Evolutionary conservation across 2,329 filamentous ascomycete species (phyloP), one percentile per base, ranked within the genome.

Genomic region (Ramularia collo-cygni): DNA sequence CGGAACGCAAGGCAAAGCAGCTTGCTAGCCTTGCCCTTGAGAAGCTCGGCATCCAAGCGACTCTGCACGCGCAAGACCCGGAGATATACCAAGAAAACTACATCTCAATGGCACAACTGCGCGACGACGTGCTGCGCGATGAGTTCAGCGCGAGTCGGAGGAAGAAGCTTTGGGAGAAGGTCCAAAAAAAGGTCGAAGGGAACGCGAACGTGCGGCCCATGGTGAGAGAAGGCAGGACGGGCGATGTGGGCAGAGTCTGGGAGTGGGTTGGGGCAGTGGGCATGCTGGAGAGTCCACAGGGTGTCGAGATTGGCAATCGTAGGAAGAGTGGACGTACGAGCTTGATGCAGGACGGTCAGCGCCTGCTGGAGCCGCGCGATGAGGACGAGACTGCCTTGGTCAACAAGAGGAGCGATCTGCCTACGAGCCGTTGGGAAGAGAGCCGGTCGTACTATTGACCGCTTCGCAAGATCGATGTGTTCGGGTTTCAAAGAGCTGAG

Each of bases 181-280:
- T 98, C 14, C 76, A 79, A 51, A 77, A 72, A 37, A 83, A 96
- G 37, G 89, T 98, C 1, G 92, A 98, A 64, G 81, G 81, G 63
- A 98, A 98, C 62, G 84, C 85, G 44, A 98, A 98, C 57, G 83
- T 98, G 12, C 76, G 92, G 29, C 85, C 65, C 64, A 89, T 74
- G 67, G 88, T 69, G 68, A 83, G 74, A 64, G 77, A 78, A 51
- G 74, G 50, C 61, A 69, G 71, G 14, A 66, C 55, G 21, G 70
- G 70, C 2, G 70, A 73, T 53, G 74, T 81, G 36, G 72, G 76
- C 34, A 70, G 77, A 34, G 74, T 77, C 39, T 83, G 79, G 79
- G 79, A 82, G 54, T 83, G 79, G 79, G 75, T 81, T 50, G 79
- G 79, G 5, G 75, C 76, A 10, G 66, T 76, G 36, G 52, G 54